A percentile compares a stretch with the other conserved stretches of the same genome.
Evolutionary conservation across 805 yeast species (phyloP).

Genomic region (Cyberlindnera amylophila): DNA sequence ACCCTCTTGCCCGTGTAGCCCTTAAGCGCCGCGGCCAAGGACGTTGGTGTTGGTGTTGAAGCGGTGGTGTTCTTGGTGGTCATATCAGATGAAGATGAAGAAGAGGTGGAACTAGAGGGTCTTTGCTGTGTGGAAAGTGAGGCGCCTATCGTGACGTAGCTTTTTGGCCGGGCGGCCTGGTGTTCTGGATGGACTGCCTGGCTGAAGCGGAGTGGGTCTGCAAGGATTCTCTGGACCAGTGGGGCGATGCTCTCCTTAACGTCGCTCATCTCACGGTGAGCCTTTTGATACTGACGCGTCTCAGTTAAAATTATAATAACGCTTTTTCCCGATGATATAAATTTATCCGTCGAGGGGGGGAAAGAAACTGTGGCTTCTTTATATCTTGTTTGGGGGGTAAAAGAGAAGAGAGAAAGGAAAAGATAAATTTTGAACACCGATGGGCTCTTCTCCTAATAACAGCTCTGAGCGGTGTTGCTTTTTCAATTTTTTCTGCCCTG

Average conservation of each 20-base stretch:
- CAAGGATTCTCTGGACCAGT: conserved; percentile 56
- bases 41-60: conserved; percentile 14
- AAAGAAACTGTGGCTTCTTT: too few relatives aligned
- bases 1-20: conserved; percentile 26
- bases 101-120: too few relatives aligned
- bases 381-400: too few relatives aligned
- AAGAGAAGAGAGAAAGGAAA: too few relatives aligned
- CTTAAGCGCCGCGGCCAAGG: conserved; percentile 26
- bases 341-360: too few relatives aligned
- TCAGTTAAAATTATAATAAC: too few relatives aligned
- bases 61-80: background rate
- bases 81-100: conserved; percentile 2
- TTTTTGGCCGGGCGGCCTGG: conserved; percentile 41
- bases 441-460: too few relatives aligned
- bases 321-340: too few relatives aligned
- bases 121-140: conserved; percentile 7
- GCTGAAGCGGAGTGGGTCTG: conserved; percentile 60
- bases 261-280: conserved; percentile 22
- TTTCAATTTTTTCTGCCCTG: too few relatives aligned
- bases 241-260: conserved; percentile 41
- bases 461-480: too few relatives aligned
- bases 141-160: conserved; percentile 38
- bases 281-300: too few relatives aligned
- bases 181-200: conserved; percentile 55
- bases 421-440: too few relatives aligned